Evolutionary conservation across 805 yeast species (phyloP), one percentile per base, ranked within the genome.

Genomic region (Saturnispora saitoi): DNA sequence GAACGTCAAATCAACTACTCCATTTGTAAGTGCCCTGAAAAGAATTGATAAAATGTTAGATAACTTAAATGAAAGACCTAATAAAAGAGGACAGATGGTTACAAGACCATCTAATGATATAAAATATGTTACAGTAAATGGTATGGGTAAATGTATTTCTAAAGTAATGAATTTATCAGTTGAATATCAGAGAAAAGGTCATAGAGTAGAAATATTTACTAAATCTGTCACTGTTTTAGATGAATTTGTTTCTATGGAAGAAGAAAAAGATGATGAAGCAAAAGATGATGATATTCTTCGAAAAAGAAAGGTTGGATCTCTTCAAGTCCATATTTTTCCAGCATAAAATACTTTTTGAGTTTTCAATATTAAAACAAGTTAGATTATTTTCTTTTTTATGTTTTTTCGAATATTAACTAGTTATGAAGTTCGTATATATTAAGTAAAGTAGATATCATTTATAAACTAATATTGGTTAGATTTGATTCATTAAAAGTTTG

Each of bases 101-200:
- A 43, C 46, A 8, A 44, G 51, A 24, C 65, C 63, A 17, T 30
- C 42, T 2, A 32, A 47, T 22, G 14, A 15, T 19, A 67, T 68
- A 0, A 58, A 67, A 26, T 76, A 69, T 58, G 70, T 87, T 7
- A 69, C 73, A 0, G 73, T 89, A 3, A 64, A 77, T 48, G 96
- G 95, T 0, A 80, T 86, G 83, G 96, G 96, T 1, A 73, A 70
- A 48, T 76, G 90, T 9, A 77, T 84, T 9, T 80, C 75, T 43
- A 82, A 76, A 56, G 78, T 82, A 0, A 51, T 84, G n/a, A 69
- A 80, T 12, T 53, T 89, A 1, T 95, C 78, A 0, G 61, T 78
- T 26, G 74, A 79, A 57, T 83, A 81, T 58, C 76, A 76, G 55
- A 67, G 66, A 14, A 73, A 75, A 31, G 66, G 71, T 37, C 71